phyloP scores from a whole-genome alignment of 2,329 filamentous ascomycete species.

The Leptodontidium sp. region DNA sequence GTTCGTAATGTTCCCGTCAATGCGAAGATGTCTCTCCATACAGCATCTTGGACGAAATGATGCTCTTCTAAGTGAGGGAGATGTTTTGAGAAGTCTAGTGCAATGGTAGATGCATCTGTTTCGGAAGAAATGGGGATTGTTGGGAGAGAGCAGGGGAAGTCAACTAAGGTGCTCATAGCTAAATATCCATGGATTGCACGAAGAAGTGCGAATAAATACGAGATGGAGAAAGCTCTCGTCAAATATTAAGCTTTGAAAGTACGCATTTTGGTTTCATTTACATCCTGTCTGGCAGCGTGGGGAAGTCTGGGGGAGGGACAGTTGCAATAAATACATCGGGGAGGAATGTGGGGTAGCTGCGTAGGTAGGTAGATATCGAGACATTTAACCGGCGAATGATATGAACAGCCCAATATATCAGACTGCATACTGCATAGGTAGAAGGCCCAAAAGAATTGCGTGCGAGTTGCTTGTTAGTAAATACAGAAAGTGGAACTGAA shows the following conservation, averaged over 20 bases:
- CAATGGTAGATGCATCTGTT: conserved; percentile 8
- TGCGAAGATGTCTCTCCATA: conserved; percentile 34
- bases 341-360: background rate
- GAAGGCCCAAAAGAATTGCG: no score
- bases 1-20: conserved; percentile 32
- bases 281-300: background rate
- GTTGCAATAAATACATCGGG: background rate
- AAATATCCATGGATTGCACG: no score
- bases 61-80: background rate
- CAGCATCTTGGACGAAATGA: conserved; percentile 21
- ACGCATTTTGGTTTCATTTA: no score
- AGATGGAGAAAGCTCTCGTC: no score
- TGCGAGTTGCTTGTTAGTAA: no score
- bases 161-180: conserved; percentile 2
- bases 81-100: background rate
- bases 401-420: no score
- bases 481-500: no score
- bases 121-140: conserved; percentile 8
- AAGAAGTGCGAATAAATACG: no score
- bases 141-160: conserved; percentile 23
- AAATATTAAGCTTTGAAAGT: no score
- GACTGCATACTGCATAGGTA: no score
- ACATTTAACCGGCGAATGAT: background rate
- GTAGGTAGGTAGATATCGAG: background rate
- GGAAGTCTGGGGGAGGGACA: background rate